These are phyloP conservation scores for Sapria himalayana DNA, from an alignment of 345 rosid species.

Conservation along the genomic window DNA sequence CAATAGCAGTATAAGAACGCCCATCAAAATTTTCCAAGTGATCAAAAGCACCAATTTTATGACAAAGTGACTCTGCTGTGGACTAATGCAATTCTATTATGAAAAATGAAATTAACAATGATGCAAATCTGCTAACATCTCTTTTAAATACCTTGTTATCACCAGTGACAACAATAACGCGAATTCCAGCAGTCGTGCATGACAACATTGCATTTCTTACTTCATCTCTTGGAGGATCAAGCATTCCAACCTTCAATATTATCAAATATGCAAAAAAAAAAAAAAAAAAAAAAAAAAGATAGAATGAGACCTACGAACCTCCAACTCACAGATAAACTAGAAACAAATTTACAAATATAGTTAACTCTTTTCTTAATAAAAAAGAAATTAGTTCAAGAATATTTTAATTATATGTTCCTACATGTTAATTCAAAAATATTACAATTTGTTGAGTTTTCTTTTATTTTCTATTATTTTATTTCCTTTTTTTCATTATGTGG, in stretches of 20 bases:
- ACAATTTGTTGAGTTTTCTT: too few species aligned
- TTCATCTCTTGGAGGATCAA: slow-evolving; percentile 98
- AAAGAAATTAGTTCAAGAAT: not conserved
- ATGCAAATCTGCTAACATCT: not conserved
- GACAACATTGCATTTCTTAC: slow-evolving; percentile 87
- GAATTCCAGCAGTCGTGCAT: slow-evolving; percentile 97
- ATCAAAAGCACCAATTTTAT: slow-evolving; percentile 92
- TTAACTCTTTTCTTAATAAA: too few species aligned
- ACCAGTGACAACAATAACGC: slow-evolving; percentile 97
- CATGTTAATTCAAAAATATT: too few species aligned
- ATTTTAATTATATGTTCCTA: too few species aligned
- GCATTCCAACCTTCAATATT: slow-evolving; percentile 78
- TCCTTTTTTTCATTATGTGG: too few species aligned
- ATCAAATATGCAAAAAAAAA: too few species aligned
- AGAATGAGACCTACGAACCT: not conserved
- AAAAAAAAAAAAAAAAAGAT: not conserved
- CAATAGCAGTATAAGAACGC: slow-evolving; percentile 82
- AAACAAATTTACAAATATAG: too few species aligned
- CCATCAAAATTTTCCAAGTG: slow-evolving; percentile 61
- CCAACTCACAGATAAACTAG: too few species aligned
- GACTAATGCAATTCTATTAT: slow-evolving; percentile 34
- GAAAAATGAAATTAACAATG: too few species aligned
- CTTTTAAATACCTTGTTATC: slow-evolving; percentile 66
- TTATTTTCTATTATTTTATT: too few species aligned
- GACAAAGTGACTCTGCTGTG: slow-evolving; percentile 92